Base-by-base conservation (phyloP, 2,329 filamentous ascomycete species). In the Pyrenochaeta sp. region DNA sequence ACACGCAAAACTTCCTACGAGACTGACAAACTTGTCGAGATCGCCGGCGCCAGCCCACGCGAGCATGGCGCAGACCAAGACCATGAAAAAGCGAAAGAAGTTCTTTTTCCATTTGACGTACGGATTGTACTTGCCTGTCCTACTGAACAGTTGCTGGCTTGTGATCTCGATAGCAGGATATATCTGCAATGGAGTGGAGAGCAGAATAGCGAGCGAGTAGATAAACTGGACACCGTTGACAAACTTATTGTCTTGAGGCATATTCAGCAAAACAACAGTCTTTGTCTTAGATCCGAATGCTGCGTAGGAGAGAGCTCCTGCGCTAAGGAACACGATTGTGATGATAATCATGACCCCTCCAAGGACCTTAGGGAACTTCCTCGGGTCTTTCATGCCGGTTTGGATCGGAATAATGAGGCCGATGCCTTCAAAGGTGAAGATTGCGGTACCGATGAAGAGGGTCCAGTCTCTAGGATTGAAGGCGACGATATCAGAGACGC, bases 61-160 rank as follows among this genome's bases (percentile, higher is more conserved):
- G 61, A 99, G 90, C 53, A 87, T 78, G 0, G 93, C 90, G 70
- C 95, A 98, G 20, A 95, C 77, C 68, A 91, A 85, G 45, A 98
- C 95, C 58, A 97, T 87, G 71, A 94, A 88, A 82, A 98, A 99
- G 49, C 95, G 89, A 81, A 97, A 99, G 30, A 90, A 81, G 67
- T 99, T 99, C 87, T 99, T 99, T 83, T 98, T 91, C 95, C 95
- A 99, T 81, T 99, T 99, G 82, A 99, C 96, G 72, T 91, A 95
- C 0, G 92, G 93, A 73, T 98, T 97, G 79, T 97, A 97, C 78
- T 99, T 99, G 66, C 95, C 93, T 58, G 92, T 97, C 71, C 90
- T 85, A 20, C 91, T 96, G 76, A 98, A 99, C 6, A 98, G 83
- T 63, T 92, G 92, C 66, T 96, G 97, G 77, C 96, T 93, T 30